Evolutionary conservation across 768 basidiomycete species (phyloP).

Genomic region (Clavulina sp.): DNA sequence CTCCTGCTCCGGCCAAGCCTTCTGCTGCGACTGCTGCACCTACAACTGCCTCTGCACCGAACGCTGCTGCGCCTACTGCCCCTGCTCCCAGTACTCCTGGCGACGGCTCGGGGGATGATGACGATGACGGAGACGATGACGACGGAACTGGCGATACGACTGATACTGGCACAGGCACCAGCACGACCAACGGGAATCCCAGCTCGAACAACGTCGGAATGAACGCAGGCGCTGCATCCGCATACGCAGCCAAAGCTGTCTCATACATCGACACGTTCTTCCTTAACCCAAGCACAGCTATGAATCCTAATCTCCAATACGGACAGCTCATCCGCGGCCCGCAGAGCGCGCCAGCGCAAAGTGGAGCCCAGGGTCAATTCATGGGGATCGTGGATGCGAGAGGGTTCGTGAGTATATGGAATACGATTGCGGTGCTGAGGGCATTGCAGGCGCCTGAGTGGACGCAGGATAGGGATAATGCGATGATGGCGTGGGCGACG

Average conservation of each 20-base stretch:
- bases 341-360: slow-evolving; percentile 12
- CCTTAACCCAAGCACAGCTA: slow-evolving; percentile 33
- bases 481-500: slow-evolving; percentile 13
- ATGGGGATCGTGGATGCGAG: slow-evolving; percentile 9
- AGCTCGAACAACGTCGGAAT: no score
- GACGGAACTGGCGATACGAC: slow-evolving; percentile 22
- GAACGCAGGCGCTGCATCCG: neutral
- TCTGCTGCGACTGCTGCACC: no score
- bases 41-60: no score
- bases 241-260: slow-evolving; percentile 28
- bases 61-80: no score
- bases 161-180: no score
- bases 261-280: slow-evolving; percentile 40
- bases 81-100: no score
- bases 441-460: slow-evolving; percentile 10
- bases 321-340: slow-evolving; percentile 27
- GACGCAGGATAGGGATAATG: slow-evolving; percentile 12
- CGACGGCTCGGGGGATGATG: no score
- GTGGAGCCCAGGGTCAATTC: slow-evolving; percentile 14
- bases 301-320: slow-evolving; percentile 44
- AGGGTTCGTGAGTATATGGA: neutral
- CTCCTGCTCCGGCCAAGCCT: no score
- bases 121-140: no score
- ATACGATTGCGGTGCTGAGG: slow-evolving; percentile 15
- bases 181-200: no score